Evolutionary conservation across 2,329 filamentous ascomycete species (phyloP), one percentile per base, ranked within the genome.

Genomic region (Bertia moriformis): DNA sequence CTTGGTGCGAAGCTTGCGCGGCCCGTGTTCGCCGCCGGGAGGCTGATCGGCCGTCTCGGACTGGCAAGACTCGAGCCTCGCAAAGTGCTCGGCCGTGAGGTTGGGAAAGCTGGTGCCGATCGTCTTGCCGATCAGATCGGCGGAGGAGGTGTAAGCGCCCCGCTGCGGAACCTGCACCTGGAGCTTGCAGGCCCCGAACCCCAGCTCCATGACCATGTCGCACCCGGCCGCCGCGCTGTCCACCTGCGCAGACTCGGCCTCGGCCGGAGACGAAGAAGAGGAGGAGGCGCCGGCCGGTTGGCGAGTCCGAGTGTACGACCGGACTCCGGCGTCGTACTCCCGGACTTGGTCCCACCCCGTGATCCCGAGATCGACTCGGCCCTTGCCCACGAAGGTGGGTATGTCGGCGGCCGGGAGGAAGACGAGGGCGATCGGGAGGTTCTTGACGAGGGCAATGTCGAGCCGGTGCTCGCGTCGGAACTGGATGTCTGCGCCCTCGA

Each of bases 381-480:
- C 91, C 62, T 96, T 88, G 41, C 89, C 89, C 37, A 98, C 88
- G 55, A 96, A 96, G 29, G 87, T 94, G 4, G 91, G 91, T 54
- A 98, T 98, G 58, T 98, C 91, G 48, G 87, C 88, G 27, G 89
- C 91, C 19, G 91, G 91, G 18, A 98, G 82, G 68, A 98, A 98
- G 55, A 98, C 79, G 43, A 98, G 83, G 14, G 91, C 91, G 51
- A 98, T 86, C 24, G 84, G 85, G 18, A 91, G 76, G 63, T 98
- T 98, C 69, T 95, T 93, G 55, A 96, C 91, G 18, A 98, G 79
- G 14, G 91, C 91, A 54, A 98, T 95, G 59, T 98, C 91, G 51
- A 96, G 83, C 42, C 91, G 82, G 58, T 83, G 86, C 67, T 95
- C 87, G 55, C 89, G 81, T 58, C 84, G 80, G 67, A 98, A 98